These are phyloP conservation scores for Trichoderma atroviride DNA, from an alignment of 2,329 filamentous ascomycete genomes.

Conservation along the genomic window DNA sequence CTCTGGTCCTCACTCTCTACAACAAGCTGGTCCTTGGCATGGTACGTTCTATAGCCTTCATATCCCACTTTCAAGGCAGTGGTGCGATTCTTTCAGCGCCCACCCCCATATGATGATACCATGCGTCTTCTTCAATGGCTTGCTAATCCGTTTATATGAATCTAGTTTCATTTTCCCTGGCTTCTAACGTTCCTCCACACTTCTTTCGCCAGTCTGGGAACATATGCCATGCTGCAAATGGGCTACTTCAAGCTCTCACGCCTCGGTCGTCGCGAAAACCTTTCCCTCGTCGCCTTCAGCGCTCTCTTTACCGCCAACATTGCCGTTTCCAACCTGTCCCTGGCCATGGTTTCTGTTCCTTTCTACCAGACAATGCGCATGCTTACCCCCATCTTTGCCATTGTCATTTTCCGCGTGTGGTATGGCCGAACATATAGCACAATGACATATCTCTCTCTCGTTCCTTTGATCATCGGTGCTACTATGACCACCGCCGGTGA, in stretches of 20 bases:
- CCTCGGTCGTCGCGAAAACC: conserved; percentile 55
- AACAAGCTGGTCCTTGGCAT: conserved; percentile 61
- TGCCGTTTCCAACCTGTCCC: conserved; percentile 65
- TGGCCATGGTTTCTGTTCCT: conserved; percentile 63
- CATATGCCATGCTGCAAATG: conserved; percentile 53
- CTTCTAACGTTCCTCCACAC: conserved; percentile 62
- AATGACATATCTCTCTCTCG: conserved; percentile 60
- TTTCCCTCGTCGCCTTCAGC: conserved; percentile 61
- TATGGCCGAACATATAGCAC: conserved; percentile 58
- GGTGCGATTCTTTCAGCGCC: neutral
- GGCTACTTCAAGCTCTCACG: conserved; percentile 57
- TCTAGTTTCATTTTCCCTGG: conserved; percentile 62
- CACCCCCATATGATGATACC: too few relatives aligned
- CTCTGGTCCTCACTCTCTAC: conserved; percentile 55
- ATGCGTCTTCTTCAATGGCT: neutral
- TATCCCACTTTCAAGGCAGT: neutral
- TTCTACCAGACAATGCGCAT: conserved; percentile 68
- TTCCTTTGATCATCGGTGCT: conserved; percentile 63
- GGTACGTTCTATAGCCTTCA: conserved; percentile 38
- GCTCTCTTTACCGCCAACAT: conserved; percentile 66
- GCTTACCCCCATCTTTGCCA: conserved; percentile 63
- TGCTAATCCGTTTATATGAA: neutral
- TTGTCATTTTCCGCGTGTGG: conserved; percentile 61
- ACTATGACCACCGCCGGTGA: conserved; percentile 63
- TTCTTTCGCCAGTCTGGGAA: conserved; percentile 60